Percentiles rank a stretch among this genome's conserved stretches.
These are phyloP conservation scores for Poteriospumella lacustris DNA, from an alignment of 108 stramenopile species.

Conservation along the genomic window DNA sequence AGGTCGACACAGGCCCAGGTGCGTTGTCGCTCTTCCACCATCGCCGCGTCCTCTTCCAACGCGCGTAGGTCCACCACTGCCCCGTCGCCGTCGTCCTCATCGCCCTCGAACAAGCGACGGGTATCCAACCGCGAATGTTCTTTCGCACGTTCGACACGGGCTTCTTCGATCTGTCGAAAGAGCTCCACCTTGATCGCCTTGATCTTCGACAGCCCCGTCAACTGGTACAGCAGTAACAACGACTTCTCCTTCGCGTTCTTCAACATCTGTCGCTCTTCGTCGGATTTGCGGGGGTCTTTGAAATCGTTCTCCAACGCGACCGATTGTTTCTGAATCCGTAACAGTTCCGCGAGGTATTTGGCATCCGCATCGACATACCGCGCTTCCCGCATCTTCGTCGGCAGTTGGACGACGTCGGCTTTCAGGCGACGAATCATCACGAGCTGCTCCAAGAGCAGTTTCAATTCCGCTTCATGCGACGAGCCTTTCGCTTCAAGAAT, in stretches of 20 bases:
- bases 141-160: not conserved
- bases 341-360: not conserved
- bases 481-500: not conserved
- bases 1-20: too few relatives aligned
- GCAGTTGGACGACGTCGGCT: slow-evolving; percentile 3
- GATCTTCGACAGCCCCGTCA: not conserved
- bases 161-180: not conserved
- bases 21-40: too few relatives aligned
- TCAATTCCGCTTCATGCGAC: not conserved
- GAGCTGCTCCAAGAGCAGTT: not conserved
- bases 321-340: not conserved
- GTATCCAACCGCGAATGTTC: too few relatives aligned
- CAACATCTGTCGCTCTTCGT: not conserved
- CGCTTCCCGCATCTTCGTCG: slow-evolving; percentile 4
- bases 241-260: not conserved
- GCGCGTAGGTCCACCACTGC: too few relatives aligned
- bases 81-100: too few relatives aligned
- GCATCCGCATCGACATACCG: not conserved
- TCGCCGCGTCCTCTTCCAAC: too few relatives aligned
- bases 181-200: not conserved
- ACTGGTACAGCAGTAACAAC: not conserved
- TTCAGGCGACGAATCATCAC: slow-evolving; percentile 31
- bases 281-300: not conserved
- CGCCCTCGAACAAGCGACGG: too few relatives aligned
- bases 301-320: not conserved